Percentiles rank a stretch among this genome's conserved stretches.
phyloP scores from a whole-genome alignment of 176 grass and related monocot species.

The Miscanthus lutarioriparius region DNA sequence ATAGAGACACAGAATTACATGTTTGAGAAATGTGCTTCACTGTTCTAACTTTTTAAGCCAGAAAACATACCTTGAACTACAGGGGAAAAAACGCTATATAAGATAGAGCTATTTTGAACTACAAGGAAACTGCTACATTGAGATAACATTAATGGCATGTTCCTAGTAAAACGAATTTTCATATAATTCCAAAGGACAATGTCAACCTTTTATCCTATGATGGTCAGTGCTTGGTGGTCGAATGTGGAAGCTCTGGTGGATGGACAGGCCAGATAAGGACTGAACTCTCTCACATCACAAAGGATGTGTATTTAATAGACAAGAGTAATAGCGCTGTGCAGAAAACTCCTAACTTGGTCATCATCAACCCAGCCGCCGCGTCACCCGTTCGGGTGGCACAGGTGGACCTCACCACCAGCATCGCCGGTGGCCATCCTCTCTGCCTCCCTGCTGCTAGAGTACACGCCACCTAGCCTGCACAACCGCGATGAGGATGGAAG shows the following conservation, averaged over 20 bases:
- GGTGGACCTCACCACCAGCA: not conserved
- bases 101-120: slow-evolving; percentile 14
- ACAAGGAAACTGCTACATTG: not conserved
- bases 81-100: not conserved
- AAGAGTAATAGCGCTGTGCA: not conserved
- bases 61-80: not conserved
- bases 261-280: not conserved
- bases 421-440: not conserved
- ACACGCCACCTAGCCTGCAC: not conserved
- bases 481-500: not conserved
- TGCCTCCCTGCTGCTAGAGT: not conserved
- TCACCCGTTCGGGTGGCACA: not conserved
- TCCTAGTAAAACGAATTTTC: slow-evolving; percentile 16
- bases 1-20: slow-evolving; percentile 9
- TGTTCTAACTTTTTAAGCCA: not conserved
- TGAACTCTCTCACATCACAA: not conserved
- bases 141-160: not conserved
- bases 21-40: not conserved
- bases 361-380: not conserved
- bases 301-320: not conserved
- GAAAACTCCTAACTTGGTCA: not conserved
- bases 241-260: not conserved
- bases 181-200: not conserved
- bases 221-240: not conserved
- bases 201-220: not conserved